A percentile compares a stretch with the other conserved stretches of the same genome.
Conservation (phyloP, 768 basidiomycete genomes). For the Grammothele lineata region DNA sequence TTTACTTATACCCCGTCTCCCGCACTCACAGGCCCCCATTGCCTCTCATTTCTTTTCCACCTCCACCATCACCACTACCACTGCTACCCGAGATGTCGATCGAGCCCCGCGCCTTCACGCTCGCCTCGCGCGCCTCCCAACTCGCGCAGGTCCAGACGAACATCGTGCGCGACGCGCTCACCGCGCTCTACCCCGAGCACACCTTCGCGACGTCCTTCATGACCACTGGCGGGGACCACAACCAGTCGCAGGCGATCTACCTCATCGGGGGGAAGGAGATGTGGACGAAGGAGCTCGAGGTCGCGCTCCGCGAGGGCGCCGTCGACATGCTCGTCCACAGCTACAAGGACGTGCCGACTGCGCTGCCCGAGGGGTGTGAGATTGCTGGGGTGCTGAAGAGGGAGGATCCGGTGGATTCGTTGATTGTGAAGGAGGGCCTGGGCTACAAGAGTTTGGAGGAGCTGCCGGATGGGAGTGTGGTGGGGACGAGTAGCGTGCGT, state of each 20-base stretch:
- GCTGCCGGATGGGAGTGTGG: conserved; percentile 79
- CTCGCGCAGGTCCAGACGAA: conserved; percentile 91
- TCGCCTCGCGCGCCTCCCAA: conserved; percentile 85
- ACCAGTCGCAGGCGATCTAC: conserved; percentile 83
- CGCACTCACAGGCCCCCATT: neutral
- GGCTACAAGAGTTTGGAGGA: conserved; percentile 80
- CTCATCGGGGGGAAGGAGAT: conserved; percentile 86
- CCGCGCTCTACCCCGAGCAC: conserved; percentile 47
- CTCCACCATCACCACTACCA: too few relatives aligned
- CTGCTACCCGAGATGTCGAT: neutral
- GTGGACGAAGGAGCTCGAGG: conserved; percentile 97
- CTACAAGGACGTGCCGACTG: conserved; percentile 91
- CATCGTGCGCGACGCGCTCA: conserved; percentile 64
- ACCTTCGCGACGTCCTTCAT: conserved; percentile 49
- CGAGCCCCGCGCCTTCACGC: conserved; percentile 52
- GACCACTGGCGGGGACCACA: conserved; percentile 82
- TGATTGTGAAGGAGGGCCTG: conserved; percentile 87
- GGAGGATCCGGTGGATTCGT: conserved; percentile 84
- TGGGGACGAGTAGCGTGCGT: conserved; percentile 95
- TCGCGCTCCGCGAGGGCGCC: conserved; percentile 60
- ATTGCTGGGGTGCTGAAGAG: conserved; percentile 82
- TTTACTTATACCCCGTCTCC: neutral
- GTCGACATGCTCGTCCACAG: conserved; percentile 94
- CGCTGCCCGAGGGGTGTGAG: conserved; percentile 77
- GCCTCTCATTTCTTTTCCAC: too few relatives aligned